Conservation (phyloP, 306 rosid species). For the Erythrophleum fordii region DNA sequence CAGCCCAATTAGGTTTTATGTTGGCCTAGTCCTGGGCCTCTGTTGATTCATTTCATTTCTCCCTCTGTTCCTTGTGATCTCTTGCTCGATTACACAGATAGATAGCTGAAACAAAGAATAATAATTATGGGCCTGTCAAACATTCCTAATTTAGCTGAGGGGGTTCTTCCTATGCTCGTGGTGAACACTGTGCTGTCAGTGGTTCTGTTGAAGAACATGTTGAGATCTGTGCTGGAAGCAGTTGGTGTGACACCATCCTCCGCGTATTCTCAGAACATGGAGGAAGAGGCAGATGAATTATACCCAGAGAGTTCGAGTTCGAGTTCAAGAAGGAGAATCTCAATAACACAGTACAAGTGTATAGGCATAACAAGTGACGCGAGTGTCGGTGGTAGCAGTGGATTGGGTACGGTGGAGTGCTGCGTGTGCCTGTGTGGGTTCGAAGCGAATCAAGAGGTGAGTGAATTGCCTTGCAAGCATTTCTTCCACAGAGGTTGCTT, state of each 20-base stretch:
- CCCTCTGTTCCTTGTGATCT: background rate
- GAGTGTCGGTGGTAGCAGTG: background rate
- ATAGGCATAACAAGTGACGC: background rate
- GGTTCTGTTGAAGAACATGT: conserved; percentile 63
- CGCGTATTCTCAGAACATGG: conserved; percentile 18
- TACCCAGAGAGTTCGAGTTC: background rate
- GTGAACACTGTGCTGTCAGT: conserved; percentile 68
- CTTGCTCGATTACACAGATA: background rate
- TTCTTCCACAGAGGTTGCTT: conserved; percentile 79
- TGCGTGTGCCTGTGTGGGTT: conserved; percentile 80
- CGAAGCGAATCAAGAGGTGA: conserved; percentile 74
- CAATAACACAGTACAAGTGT: conserved; percentile 56
- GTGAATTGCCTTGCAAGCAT: conserved; percentile 81
- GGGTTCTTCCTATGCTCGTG: conserved; percentile 64
- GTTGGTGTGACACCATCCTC: conserved; percentile 31
- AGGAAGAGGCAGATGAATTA: conserved; percentile 40
- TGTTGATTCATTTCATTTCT: too few relatives aligned
- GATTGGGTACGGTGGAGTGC: conserved; percentile 45
- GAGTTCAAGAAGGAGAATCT: conserved; percentile 42
- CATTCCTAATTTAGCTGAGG: conserved; percentile 61
- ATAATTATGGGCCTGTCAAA: conserved; percentile 73
- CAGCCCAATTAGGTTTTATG: background rate
- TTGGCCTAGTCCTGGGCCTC: background rate
- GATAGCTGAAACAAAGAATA: background rate
- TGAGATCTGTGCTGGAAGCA: conserved; percentile 63